These are phyloP conservation scores for Rubus idaeus DNA, from an alignment of 306 rosid genomes.

Conservation along the genomic window DNA sequence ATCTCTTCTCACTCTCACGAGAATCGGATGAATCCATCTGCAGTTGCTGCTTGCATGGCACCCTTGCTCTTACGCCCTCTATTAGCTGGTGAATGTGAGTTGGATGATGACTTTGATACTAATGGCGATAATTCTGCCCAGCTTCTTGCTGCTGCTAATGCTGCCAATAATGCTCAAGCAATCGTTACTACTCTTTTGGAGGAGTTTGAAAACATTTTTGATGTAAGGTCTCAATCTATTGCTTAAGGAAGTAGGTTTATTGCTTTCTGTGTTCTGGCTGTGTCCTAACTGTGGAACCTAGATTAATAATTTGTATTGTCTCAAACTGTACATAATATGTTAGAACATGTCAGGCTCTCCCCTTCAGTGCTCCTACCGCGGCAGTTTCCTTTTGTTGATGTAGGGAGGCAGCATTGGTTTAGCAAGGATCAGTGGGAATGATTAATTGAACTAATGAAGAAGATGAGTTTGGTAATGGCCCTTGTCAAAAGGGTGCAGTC, in stretches of 20 bases:
- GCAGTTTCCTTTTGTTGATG: not conserved
- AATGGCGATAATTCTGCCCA: slow-evolving; percentile 93
- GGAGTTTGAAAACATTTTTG: slow-evolving; percentile 87
- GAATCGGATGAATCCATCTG: slow-evolving; percentile 95
- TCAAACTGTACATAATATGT: not conserved
- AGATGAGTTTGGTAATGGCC: not conserved
- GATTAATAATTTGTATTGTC: slow-evolving; percentile 1
- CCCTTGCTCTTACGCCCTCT: slow-evolving; percentile 96
- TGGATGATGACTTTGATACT: slow-evolving; percentile 88
- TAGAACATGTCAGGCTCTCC: not conserved
- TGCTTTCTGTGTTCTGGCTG: slow-evolving; percentile 27
- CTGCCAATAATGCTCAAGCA: slow-evolving; percentile 96
- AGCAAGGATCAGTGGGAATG: not conserved
- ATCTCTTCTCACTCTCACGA: slow-evolving; percentile 79
- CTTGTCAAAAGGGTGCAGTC: not conserved
- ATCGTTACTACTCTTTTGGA: slow-evolving; percentile 87
- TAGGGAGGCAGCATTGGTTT: not conserved
- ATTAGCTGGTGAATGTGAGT: slow-evolving; percentile 94
- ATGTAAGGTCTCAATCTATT: slow-evolving; percentile 52
- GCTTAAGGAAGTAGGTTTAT: slow-evolving; percentile 8
- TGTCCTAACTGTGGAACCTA: not conserved
- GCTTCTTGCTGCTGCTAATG: slow-evolving; percentile 99
- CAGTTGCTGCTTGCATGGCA: slow-evolving; percentile 99
- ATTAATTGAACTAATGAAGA: slow-evolving; percentile 7
- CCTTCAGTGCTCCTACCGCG: not conserved